Base-by-base conservation (phyloP, 2,329 filamentous ascomycete species). In the Sporothrix schenckii region DNA sequence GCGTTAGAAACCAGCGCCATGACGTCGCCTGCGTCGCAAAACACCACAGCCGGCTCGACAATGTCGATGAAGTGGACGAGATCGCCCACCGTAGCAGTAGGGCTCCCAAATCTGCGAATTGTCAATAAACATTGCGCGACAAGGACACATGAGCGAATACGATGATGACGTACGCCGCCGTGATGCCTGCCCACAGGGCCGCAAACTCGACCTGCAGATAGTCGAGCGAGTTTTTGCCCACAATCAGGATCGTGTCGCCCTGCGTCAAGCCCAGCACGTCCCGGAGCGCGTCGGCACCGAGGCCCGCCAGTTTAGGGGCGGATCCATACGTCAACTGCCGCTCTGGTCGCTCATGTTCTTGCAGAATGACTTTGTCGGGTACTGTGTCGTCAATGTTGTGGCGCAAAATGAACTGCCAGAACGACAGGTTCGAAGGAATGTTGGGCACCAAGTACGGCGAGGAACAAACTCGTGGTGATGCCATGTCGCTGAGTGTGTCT, bases 141-240 rank as follows among this genome's bases (percentile, higher is more conserved):
- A 44, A 44, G 13, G 41, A 44, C 27, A 30, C 27, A 30, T 3
- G 27, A 4, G 41, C 7, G 13, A 44, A 10, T 44, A 7, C 27
- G 27, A 30, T 30, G 3, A 30, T 30, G 27, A 30, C 63, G 16
- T 54, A 54, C 65, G 69, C 69, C 19, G 52, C 52, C 24, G 60
- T 60, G 1, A 70, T 50, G 9, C 69, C 69, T 19, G 52, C 60
- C 61, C 69, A 70, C 4, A 70, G 16, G 6, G 60, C 61, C 5
- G 69, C 49, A 27, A 58, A 65, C 13, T 70, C 60, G 10, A 70
- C 24, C 19, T 66, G 34, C 9, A 70, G 39, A 9, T 50, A 58
- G 50, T 70, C 69, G 7, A 66, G 30, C 27, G 61, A 66, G 60
- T 66, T 70, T n/a, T 66, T 70, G 11, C 69, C 69, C 1, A 70